A percentile compares a stretch with the other conserved stretches of the same genome.
Evolutionary conservation across 805 yeast species (phyloP).

Genomic region (Saccharomycopsis sp.): DNA sequence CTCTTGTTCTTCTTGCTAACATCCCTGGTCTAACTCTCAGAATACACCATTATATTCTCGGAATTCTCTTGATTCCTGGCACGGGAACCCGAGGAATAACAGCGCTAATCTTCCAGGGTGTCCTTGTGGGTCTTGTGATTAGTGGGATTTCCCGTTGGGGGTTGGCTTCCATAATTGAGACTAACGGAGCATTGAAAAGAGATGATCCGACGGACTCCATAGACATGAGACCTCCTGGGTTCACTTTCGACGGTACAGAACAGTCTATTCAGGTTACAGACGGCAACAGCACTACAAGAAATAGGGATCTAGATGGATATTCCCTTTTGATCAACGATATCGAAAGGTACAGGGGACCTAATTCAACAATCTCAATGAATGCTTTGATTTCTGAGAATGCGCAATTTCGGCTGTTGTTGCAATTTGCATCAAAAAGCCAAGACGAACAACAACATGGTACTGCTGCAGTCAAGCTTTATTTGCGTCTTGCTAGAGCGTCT

Average conservation of each 20-base stretch:
- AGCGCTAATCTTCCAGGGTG: constrained; percentile 75
- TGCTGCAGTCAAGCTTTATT: constrained; percentile 36
- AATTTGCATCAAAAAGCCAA: constrained; percentile 27
- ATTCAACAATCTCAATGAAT: constrained; percentile 38
- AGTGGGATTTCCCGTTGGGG: constrained; percentile 94
- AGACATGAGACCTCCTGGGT: constrained; percentile 17
- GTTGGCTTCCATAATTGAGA: constrained; percentile 81
- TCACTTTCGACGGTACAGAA: constrained; percentile 10
- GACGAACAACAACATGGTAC: constrained; percentile 24
- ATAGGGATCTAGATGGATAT: constrained; percentile 38
- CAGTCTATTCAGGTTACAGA: constrained; percentile 22
- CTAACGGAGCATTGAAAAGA: constrained; percentile 56
- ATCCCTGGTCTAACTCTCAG: constrained; percentile 69
- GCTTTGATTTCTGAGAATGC: constrained; percentile 29
- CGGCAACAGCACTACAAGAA: constrained; percentile 25
- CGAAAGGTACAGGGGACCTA: constrained; percentile 60
- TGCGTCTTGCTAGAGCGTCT: constrained; percentile 51
- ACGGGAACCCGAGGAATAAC: constrained; percentile 67
- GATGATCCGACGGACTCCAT: constrained; percentile 38
- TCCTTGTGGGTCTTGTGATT: constrained; percentile 69
- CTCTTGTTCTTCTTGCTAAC: constrained; percentile 36
- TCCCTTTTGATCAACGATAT: constrained; percentile 74
- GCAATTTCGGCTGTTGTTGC: constrained; percentile 27
- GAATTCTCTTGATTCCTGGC: constrained; percentile 73
- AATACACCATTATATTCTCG: constrained; percentile 77